A percentile compares a stretch with the other conserved stretches of the same genome.
phyloP scores from a whole-genome alignment of 768 basidiomycete genomes.

The Crucibulum laeve region DNA sequence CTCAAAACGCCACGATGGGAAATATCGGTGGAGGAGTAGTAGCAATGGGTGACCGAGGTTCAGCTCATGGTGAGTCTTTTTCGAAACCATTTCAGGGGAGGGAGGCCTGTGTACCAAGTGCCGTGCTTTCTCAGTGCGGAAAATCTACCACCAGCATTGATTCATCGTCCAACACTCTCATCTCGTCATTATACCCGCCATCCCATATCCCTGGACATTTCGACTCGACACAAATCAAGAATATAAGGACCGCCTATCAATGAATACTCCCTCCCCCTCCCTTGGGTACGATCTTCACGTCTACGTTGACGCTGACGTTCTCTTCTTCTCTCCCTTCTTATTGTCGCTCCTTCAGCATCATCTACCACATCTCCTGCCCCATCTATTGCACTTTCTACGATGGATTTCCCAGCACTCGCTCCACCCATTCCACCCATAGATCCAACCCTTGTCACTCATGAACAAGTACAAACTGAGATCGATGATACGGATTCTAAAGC shows the following conservation, averaged over 20 bases:
- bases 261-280: conserved; percentile 41
- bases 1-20: conserved; percentile 11
- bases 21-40: conserved; percentile 5
- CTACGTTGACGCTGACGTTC: conserved; percentile 50
- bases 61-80: conserved; percentile 65
- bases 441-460: not conserved
- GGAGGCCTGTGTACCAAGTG: conserved; percentile 85
- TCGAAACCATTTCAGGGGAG: conserved; percentile 59
- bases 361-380: conserved; percentile 41
- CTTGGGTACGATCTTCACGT: conserved; percentile 42
- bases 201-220: conserved; percentile 31
- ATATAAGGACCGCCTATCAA: conserved; percentile 16
- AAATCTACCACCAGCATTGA: conserved; percentile 71
- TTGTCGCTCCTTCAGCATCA: conserved; percentile 31
- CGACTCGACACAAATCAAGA: conserved; percentile 25
- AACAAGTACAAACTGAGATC: conserved; percentile 2
- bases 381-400: conserved; percentile 55
- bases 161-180: conserved; percentile 35
- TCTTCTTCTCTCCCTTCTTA: conserved; percentile 30
- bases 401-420: conserved; percentile 74
- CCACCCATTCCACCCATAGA: conserved; percentile 17
- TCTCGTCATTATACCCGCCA: conserved; percentile 23
- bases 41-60: conserved; percentile 26
- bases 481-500: conserved; percentile 23
- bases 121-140: conserved; percentile 89